These are phyloP conservation scores for Pleurotus giganteus DNA, from an alignment of 768 basidiomycete species.

Conservation along the genomic window DNA sequence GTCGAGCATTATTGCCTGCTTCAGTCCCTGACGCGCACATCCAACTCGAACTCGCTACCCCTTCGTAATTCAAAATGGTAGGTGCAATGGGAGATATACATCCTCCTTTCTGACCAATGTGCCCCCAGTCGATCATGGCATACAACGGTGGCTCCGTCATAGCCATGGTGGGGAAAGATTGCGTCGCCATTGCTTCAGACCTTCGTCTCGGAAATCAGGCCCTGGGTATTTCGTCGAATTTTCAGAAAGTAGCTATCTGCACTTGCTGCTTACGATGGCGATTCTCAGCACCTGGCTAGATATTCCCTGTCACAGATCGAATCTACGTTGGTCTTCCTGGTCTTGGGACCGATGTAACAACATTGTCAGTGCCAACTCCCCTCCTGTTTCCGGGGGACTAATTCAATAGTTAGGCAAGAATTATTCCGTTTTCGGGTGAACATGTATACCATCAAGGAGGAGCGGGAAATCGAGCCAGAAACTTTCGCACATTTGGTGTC, in stretches of 20 bases:
- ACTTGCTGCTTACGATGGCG: constrained; percentile 14
- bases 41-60: constrained; percentile 13
- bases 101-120: background rate
- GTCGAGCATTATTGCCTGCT: constrained; percentile 4
- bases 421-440: constrained; percentile 92
- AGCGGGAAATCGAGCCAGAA: constrained; percentile 93
- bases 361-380: constrained; percentile 56
- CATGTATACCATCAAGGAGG: constrained; percentile 99
- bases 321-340: constrained; percentile 91
- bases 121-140: constrained; percentile 78
- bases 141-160: constrained; percentile 97
- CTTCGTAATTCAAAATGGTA: constrained; percentile 37
- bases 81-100: constrained; percentile 13
- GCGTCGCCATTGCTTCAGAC: constrained; percentile 98
- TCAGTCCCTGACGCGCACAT: constrained; percentile 12
- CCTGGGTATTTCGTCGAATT: constrained; percentile 84
- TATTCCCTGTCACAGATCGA: constrained; percentile 92
- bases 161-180: constrained; percentile 99
- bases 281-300: constrained; percentile 41
- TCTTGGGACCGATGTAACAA: constrained; percentile 89
- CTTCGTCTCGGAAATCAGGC: constrained; percentile 87
- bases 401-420: constrained; percentile 62
- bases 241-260: constrained; percentile 74
- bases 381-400: constrained; percentile 11
- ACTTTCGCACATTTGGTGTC: constrained; percentile 95